Conservation (phyloP, 2,329 filamentous ascomycete species). For the Stachybotrys chlorohalonatus region DNA sequence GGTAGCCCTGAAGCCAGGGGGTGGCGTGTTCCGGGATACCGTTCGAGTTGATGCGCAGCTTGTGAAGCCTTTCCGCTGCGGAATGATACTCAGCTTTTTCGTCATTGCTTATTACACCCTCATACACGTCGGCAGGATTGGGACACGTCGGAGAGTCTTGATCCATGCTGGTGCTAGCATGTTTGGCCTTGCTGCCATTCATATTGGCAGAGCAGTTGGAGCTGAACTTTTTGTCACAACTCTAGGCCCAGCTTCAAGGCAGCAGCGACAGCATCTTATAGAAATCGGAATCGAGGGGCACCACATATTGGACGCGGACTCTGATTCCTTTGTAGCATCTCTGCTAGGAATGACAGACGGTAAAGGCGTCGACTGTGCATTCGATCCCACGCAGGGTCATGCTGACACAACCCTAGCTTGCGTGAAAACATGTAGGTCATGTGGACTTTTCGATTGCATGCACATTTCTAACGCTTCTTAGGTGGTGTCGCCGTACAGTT, state of each 20-base stretch:
- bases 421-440: slow-evolving; percentile 23
- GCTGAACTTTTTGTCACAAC: slow-evolving; percentile 34
- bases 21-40: slow-evolving; percentile 26
- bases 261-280: slow-evolving; percentile 28
- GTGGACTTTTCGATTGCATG: slow-evolving; percentile 24
- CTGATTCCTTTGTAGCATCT: slow-evolving; percentile 21
- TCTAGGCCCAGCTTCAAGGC: slow-evolving; percentile 11
- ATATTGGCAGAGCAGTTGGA: slow-evolving; percentile 25
- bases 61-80: slow-evolving; percentile 17
- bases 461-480: slow-evolving; percentile 11
- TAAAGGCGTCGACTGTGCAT: slow-evolving; percentile 31
- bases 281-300: slow-evolving; percentile 21
- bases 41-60: slow-evolving; percentile 25
- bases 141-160: slow-evolving; percentile 23
- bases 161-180: slow-evolving; percentile 34
- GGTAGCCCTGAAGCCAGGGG: slow-evolving; percentile 23
- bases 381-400: slow-evolving; percentile 32
- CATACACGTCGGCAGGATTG: slow-evolving; percentile 17
- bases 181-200: slow-evolving; percentile 33
- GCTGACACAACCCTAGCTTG: slow-evolving; percentile 22
- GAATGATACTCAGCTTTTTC: slow-evolving; percentile 26
- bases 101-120: slow-evolving; percentile 35
- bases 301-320: slow-evolving; percentile 28
- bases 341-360: slow-evolving; percentile 22
- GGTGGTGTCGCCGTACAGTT: background rate